Percentiles rank a stretch among this genome's conserved stretches.
These are phyloP conservation scores for Ustilago trichophora DNA, from an alignment of 1,284 basidiomycete species.

Conservation along the genomic window DNA sequence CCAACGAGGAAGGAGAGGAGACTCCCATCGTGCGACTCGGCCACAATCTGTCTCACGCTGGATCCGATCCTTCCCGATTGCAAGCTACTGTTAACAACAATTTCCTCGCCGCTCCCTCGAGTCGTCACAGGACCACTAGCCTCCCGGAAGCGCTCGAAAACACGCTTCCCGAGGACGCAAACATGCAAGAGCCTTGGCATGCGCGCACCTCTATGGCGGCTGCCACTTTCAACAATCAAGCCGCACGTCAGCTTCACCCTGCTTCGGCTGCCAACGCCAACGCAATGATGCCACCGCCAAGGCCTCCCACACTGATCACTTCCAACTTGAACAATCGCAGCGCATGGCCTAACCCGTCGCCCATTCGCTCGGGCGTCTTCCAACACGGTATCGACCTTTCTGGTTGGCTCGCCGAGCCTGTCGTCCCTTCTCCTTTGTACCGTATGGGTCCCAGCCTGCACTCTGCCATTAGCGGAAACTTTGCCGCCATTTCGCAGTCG, in stretches of 20 bases:
- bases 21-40: conserved; percentile 50
- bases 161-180: conserved; percentile 1
- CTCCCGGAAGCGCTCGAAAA: conserved; percentile 24
- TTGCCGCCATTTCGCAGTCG: conserved; percentile 33
- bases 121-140: conserved; percentile 37
- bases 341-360: conserved; percentile 36
- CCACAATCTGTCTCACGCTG: conserved; percentile 13
- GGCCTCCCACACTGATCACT: conserved; percentile 39
- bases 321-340: conserved; percentile 34
- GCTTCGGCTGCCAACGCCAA: not conserved
- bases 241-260: conserved; percentile 11
- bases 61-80: conserved; percentile 19
- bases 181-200: conserved; percentile 18
- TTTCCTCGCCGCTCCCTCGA: conserved; percentile 19
- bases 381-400: conserved; percentile 52
- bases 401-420: conserved; percentile 63
- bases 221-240: not conserved
- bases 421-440: conserved; percentile 63
- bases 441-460: conserved; percentile 56
- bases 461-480: conserved; percentile 38
- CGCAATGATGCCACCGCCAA: conserved; percentile 37
- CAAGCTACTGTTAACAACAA: conserved; percentile 19
- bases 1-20: conserved; percentile 52
- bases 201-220: conserved; percentile 10
- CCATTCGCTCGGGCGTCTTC: conserved; percentile 27